Evolutionary conservation across 2,329 filamentous ascomycete species (phyloP), one percentile per base, ranked within the genome.

Genomic region (Penicillium sp.): DNA sequence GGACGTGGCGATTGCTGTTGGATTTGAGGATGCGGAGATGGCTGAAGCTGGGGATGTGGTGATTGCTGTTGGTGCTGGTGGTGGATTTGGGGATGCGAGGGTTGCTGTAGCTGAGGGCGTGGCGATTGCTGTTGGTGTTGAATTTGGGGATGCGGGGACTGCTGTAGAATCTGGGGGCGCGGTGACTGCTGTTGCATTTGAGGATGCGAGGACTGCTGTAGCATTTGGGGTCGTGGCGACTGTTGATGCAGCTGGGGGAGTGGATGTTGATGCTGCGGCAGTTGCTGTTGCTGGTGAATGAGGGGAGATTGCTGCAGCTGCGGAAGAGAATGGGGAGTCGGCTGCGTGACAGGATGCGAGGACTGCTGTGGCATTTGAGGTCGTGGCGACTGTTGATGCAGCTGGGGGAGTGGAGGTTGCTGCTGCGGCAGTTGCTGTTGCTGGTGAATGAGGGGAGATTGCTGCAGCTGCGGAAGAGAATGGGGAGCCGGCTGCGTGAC

Each of bases 261-360:
- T n/a, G 46, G 59, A 45, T 52, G 62, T 24, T 64, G 65, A 17
- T 62, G 56, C 33, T 60, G 67, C 24, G 63, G 63, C n/a, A 61
- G 68, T 52, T 69, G 70, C 44, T 60, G 59, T 49, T 70, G 73
- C 33, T 68, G 67, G 24, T 57, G 51, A 15, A 58, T 55, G 27
- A 51, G 49, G 12, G 55, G 30, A 15, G 52, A 47, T 32, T 60
- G 60, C 29, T 57, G 59, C 15, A 39, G 26, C 39, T 51, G 62
- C 36, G 48, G 52, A 27, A 27, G 26, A 27, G 26, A 27, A 27
- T 27, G 26, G 26, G 26, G 26, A 7, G 26, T 6, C 33, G 55
- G 51, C 39, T n/a, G n/a, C n/a, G n/a, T n/a, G n/a, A n/a, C n/a
- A n/a, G n/a, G n/a, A n/a, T n/a, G n/a, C n/a, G n/a, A n/a, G n/a